Base-by-base conservation (phyloP, 345 rosid species). In the Limnanthes douglasii region DNA sequence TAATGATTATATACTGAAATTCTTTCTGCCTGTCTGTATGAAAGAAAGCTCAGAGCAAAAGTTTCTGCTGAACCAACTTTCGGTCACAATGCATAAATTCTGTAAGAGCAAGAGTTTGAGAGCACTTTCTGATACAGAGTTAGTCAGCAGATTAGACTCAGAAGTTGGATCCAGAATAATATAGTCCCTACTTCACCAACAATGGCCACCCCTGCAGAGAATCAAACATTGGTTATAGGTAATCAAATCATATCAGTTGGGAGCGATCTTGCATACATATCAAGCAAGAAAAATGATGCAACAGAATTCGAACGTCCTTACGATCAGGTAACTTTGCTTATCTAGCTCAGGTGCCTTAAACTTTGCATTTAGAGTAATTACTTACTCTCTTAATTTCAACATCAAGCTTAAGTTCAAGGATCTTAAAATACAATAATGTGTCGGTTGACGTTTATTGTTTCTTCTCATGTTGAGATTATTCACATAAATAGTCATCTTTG, bases 81-180 rank as follows among this genome's bases (percentile, higher is more conserved):
- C 95, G 0, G 51, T 62, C 18, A 88, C 93, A 1, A 76, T 88
- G 97, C 95, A 76, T 59, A 72, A 82, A 52, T 46, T 88, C 8
- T 83, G 97, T 46, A 45, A 21, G 28, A n/a, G n/a, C n/a, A 72
- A 41, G 47, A 75, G 76, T 53, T 56, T 83, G 68, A 67, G 90
- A 60, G 76, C 90, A 21, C 81, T 71, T 59, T 62, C 86, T 39
- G 72, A 61, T 37, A 56, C 65, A 18, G 80, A 64, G 47, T 48
- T 60, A 39, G 41, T 27, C 16, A 56, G 55, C 15, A 32, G 26
- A 35, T 60, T 61, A 46, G 54, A 39, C 22, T 49, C 39, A 37
- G 43, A 41, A 41, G 51, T 42, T 37, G 63, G 37, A 44, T 51
- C 40, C 44, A 15, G 34, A 66, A 50, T 15, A 68, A 12, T 48